A percentile compares a stretch with the other conserved stretches of the same genome.
Conservation (phyloP, 805 yeast species). For the Cyberlindnera subsufficiens region DNA sequence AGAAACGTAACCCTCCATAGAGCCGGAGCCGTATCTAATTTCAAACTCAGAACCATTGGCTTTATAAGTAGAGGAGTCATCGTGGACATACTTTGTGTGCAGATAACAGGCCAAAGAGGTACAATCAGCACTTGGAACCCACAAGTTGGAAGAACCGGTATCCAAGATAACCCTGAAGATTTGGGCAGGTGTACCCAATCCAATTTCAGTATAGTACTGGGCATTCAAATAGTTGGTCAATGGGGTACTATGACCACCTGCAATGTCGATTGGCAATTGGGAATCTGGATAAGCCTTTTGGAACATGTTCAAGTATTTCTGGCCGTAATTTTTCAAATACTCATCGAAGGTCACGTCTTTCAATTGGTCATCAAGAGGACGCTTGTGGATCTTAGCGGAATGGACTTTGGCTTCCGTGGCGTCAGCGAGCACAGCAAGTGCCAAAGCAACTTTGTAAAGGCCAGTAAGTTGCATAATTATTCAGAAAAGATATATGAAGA, state of each 20-base stretch:
- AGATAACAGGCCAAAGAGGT: constrained; percentile 91
- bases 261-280: constrained; percentile 20
- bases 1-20: constrained; percentile 87
- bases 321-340: constrained; percentile 53
- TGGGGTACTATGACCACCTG: constrained; percentile 65
- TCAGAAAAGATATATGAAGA: background rate
- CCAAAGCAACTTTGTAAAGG: constrained; percentile 19
- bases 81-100: constrained; percentile 87
- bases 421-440: constrained; percentile 28
- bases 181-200: constrained; percentile 91
- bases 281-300: constrained; percentile 39
- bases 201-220: constrained; percentile 90
- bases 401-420: constrained; percentile 49
- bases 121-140: constrained; percentile 92
- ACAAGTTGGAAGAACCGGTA: constrained; percentile 94
- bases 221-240: constrained; percentile 92
- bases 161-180: constrained; percentile 89
- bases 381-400: constrained; percentile 53
- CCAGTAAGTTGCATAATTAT: constrained; percentile 19
- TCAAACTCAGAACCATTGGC: constrained; percentile 82
- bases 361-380: constrained; percentile 50
- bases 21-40: constrained; percentile 89
- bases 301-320: constrained; percentile 51
- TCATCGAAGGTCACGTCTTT: constrained; percentile 43
- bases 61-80: constrained; percentile 74